phyloP scores from a whole-genome alignment of 1,284 basidiomycete species.

The Acaromyces ingoldii region DNA sequence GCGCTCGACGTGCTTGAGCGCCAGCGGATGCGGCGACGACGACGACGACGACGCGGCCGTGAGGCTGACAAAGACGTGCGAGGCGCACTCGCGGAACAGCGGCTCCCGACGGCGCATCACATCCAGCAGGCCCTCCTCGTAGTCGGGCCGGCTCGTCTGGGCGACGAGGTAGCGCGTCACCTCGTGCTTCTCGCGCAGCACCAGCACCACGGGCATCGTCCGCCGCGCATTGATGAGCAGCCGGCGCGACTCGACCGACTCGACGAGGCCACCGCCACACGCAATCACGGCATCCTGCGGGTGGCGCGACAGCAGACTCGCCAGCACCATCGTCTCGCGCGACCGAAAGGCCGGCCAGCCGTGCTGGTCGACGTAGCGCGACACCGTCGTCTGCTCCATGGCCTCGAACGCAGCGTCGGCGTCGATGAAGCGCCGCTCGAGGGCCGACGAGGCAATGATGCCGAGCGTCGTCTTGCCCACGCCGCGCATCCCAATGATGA shows the following conservation, averaged over 20 bases:
- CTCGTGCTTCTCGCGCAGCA: constrained; percentile 9
- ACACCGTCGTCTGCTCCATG: neutral
- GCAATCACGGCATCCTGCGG: constrained; percentile 10
- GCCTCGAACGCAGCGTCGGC: constrained; percentile 1
- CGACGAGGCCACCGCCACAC: constrained; percentile 14
- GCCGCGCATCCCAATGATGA: constrained; percentile 17
- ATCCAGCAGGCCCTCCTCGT: constrained; percentile 3
- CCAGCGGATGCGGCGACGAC: constrained; percentile 9
- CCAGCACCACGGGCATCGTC: constrained; percentile 9
- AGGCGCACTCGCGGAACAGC: constrained; percentile 6
- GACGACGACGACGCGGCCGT: neutral
- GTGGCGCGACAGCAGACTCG: neutral
- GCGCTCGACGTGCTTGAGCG: constrained; percentile 10
- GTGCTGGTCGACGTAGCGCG: neutral
- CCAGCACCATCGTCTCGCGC: constrained; percentile 3
- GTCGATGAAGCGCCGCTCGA: constrained; percentile 12
- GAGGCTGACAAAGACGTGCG: constrained; percentile 7
- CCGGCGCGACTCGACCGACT: neutral
- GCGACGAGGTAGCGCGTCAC: constrained; percentile 5
- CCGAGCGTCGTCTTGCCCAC: constrained; percentile 19
- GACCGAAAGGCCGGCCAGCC: constrained; percentile 9
- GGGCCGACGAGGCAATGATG: constrained; percentile 9
- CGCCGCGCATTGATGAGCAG: neutral
- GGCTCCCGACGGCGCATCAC: constrained; percentile 9
- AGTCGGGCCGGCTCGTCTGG: neutral